Evolutionary conservation across 106 monocot genomes (phyloP).

Genomic region (Xerophyta viscosa): DNA sequence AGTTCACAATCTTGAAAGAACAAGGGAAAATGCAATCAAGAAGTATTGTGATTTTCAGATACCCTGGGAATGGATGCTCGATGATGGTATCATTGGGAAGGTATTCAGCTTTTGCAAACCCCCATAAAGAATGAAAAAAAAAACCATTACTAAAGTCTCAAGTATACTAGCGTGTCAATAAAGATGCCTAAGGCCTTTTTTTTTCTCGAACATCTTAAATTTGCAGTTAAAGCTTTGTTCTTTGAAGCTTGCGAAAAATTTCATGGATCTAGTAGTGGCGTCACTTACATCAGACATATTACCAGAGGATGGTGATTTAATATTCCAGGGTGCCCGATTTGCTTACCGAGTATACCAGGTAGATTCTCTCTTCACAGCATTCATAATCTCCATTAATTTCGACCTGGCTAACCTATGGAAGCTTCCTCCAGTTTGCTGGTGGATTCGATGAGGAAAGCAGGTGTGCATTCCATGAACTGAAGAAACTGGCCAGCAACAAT

Average conservation of each 20-base stretch:
- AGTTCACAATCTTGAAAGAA: slow-evolving; percentile 41
- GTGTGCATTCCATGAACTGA: slow-evolving; percentile 36
- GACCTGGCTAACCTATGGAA: neutral
- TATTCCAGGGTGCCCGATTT: slow-evolving; percentile 53
- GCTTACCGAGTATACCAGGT: slow-evolving; percentile 69
- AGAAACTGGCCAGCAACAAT: slow-evolving; percentile 18
- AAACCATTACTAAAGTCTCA: too few relatives aligned
- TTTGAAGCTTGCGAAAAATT: slow-evolving; percentile 44
- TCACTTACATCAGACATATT: slow-evolving; percentile 14
- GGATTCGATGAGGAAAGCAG: slow-evolving; percentile 46
- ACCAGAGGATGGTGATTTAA: slow-evolving; percentile 36
- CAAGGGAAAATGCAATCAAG: slow-evolving; percentile 30
- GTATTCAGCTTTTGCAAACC: too few relatives aligned
- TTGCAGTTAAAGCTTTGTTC: slow-evolving; percentile 50
- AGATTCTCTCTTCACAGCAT: neutral
- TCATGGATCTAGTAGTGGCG: slow-evolving; percentile 40
- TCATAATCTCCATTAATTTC: neutral
- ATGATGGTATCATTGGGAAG: slow-evolving; percentile 30
- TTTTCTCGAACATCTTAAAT: too few relatives aligned
- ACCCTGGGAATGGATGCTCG: slow-evolving; percentile 59
- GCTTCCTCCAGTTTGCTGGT: slow-evolving; percentile 33
- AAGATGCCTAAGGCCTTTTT: too few relatives aligned
- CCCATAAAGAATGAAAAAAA: too few relatives aligned
- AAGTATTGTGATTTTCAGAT: slow-evolving; percentile 39
- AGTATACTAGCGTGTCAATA: too few relatives aligned